Conservation (phyloP, 2,329 filamentous ascomycete species). For the Grosmannia serpens region DNA sequence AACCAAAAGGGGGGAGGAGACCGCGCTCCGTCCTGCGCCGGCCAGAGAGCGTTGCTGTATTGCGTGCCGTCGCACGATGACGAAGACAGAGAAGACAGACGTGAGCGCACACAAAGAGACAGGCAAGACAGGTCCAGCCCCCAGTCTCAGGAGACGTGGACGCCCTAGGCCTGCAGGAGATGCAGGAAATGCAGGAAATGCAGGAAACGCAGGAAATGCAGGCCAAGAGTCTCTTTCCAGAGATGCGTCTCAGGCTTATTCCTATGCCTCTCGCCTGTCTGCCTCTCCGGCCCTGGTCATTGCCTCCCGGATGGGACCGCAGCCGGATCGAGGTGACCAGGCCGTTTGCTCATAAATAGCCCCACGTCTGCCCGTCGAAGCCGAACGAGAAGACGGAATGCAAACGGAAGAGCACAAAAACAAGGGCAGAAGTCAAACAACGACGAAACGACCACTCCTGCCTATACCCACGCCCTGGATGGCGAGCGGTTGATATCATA, state of each 20-base stretch:
- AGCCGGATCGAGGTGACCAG: background rate
- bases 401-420: background rate
- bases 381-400: background rate
- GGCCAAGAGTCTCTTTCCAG: background rate
- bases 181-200: too few relatives aligned
- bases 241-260: background rate
- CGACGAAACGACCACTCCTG: background rate
- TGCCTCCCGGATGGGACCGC: background rate
- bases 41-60: background rate
- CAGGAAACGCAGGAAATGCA: too few relatives aligned
- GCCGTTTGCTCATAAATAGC: background rate
- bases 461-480: background rate
- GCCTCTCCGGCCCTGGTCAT: background rate
- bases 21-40: background rate
- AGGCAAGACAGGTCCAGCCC: background rate
- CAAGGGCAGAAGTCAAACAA: too few relatives aligned
- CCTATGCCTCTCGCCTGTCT: background rate
- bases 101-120: background rate
- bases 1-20: too few relatives aligned
- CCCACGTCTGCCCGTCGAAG: background rate
- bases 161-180: background rate
- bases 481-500: background rate
- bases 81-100: background rate
- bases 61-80: background rate
- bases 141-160: background rate